Base-by-base conservation (phyloP, 208 protist species). In the Tritrichomonas musculus region DNA sequence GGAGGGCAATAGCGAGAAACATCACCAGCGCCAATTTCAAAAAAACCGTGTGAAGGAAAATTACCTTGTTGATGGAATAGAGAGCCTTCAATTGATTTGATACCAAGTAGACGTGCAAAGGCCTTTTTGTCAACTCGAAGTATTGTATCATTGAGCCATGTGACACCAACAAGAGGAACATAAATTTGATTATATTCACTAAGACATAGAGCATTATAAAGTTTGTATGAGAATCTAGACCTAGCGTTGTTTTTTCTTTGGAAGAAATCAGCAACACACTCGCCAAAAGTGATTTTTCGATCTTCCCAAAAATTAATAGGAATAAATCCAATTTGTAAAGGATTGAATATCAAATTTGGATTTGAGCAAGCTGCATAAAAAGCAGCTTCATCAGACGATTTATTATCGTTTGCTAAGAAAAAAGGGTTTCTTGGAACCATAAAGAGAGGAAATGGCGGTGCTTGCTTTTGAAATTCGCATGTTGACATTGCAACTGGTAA, bases 11-110 rank as follows among this genome's bases (percentile, higher is more conserved):
- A 53, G 9, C 44, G 33, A 41, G 20, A 27, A 57, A 57, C 77
- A 88, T 88, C 77, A 27, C 47, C 77, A 20, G 77, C 77, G 30
- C 41, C 44, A 88, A 88, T 49, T 49, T 88, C 77, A 33, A 88
- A 53, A 47, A 88, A 88, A 39, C 77, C 77, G 30, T 88, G 77
- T 13, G 77, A 88, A 27, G 77, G 77, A 47, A 88, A 88, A 57
- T 88, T 88, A 1, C 77, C 77, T 57, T 88, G 77, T 30, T 88
- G 77, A 27, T 88, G 77, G 47, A 88, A 88, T 2, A 88, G 30
- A 14, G 47, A 57, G 9, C 77, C 77, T n/a, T 88, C 77, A 39
- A 88, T 88, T 17, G 77, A 88, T 88, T 88, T 88, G 57, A 88
- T 88, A 33, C 77, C 77, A 39, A 88, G 77, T 27, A 88, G 39